These are phyloP conservation scores for Evansstolkia leycettana DNA, from an alignment of 495 filamentous ascomycete species.

Conservation along the genomic window DNA sequence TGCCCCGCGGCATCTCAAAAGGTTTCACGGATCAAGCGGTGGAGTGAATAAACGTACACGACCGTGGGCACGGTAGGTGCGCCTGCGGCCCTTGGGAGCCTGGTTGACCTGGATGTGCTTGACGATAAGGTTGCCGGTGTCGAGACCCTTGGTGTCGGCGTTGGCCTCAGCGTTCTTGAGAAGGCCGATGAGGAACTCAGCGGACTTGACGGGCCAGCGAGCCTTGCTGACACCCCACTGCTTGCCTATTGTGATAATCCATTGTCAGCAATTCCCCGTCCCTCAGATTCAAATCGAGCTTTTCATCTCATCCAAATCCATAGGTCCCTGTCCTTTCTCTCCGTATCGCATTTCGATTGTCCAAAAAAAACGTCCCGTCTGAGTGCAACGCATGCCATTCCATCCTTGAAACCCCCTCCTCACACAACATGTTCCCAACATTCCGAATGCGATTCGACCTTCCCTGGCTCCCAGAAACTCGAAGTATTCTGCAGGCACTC, in stretches of 20 bases:
- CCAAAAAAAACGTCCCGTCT: no score
- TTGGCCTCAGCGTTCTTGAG: slow-evolving; percentile 99
- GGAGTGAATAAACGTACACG: slow-evolving; percentile 57
- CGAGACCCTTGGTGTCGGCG: slow-evolving; percentile 96
- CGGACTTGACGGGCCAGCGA: slow-evolving; percentile 98
- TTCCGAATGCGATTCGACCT: neutral
- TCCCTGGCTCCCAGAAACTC: slow-evolving; percentile 5
- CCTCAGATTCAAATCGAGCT: slow-evolving; percentile 2
- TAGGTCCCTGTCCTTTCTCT: neutral
- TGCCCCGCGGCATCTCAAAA: no score
- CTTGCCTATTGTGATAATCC: slow-evolving; percentile 58
- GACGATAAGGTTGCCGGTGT: slow-evolving; percentile 89
- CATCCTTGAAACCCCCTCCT: no score
- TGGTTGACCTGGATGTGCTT: slow-evolving; percentile 99
- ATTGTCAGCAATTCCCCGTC: slow-evolving; percentile 9
- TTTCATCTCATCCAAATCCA: slow-evolving; percentile 7
- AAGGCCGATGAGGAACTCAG: slow-evolving; percentile 90
- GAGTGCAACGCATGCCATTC: no score
- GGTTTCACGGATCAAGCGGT: neutral
- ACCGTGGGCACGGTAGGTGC: slow-evolving; percentile 99
- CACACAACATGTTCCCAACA: neutral
- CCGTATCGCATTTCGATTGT: neutral
- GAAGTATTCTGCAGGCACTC: slow-evolving; percentile 32
- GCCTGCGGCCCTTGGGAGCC: slow-evolving; percentile 92
- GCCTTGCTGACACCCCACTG: slow-evolving; percentile 93